Conservation (phyloP, 345 rosid genomes). For the Sisymbrium irio region DNA sequence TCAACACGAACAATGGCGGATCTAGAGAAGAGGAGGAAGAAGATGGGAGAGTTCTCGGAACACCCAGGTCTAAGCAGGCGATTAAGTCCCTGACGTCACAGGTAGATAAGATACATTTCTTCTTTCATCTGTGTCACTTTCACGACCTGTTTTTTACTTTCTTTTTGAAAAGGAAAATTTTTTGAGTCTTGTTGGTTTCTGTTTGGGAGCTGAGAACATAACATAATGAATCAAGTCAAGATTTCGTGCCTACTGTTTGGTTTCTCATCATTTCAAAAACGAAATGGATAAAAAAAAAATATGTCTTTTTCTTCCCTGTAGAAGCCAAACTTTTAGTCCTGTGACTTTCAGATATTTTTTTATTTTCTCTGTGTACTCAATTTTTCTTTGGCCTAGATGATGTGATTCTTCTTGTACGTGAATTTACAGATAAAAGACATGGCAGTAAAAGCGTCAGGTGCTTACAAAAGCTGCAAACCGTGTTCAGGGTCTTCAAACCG, state of each 20-base stretch:
- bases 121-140: conserved; percentile 2
- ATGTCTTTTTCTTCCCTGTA: neutral
- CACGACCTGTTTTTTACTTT: neutral
- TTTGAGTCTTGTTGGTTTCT: conserved; percentile 2
- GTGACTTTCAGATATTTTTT: neutral
- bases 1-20: conserved; percentile 45
- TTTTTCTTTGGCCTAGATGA: neutral
- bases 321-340: neutral
- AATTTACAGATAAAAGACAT: conserved; percentile 77
- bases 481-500: conserved; percentile 69
- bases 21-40: conserved; percentile 50
- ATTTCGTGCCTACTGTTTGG: neutral
- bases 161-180: neutral
- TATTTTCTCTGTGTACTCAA: neutral
- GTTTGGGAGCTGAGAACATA: neutral
- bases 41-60: conserved; percentile 51
- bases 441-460: conserved; percentile 91
- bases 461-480: conserved; percentile 84
- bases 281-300: neutral
- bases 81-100: conserved; percentile 74
- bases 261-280: neutral
- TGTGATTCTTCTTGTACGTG: neutral
- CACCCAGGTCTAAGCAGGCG: conserved; percentile 77
- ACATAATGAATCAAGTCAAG: neutral
- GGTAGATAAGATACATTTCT: conserved; percentile 38